Percentiles rank a stretch among this genome's conserved stretches.
Conservation (phyloP, 257 asterid species). For the Solanum ossicruentum region DNA sequence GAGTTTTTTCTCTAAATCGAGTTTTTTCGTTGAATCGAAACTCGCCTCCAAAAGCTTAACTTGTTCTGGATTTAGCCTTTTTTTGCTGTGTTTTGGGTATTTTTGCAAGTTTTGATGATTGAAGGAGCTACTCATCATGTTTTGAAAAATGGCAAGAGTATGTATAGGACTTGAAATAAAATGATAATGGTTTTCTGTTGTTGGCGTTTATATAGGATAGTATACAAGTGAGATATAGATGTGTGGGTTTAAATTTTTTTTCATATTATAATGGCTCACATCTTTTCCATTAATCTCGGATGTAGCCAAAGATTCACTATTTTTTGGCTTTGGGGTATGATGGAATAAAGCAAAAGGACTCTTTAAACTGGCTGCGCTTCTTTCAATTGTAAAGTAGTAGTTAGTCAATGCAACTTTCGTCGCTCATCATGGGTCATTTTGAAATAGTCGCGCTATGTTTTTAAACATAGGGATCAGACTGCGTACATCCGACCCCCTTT, state of each 20-base stretch:
- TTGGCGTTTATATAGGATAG: neutral
- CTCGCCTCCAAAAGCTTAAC: conserved; percentile 57
- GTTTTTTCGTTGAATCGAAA: conserved; percentile 60
- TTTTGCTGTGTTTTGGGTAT: conserved; percentile 21
- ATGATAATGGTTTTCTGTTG: neutral
- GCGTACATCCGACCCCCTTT: too few species aligned
- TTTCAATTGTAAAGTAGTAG: too few species aligned
- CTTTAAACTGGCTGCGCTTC: too few species aligned
- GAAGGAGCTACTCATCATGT: conserved; percentile 13
- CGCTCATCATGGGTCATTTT: too few species aligned
- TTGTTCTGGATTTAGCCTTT: conserved; percentile 59
- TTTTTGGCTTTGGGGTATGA: too few species aligned
- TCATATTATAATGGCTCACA: neutral
- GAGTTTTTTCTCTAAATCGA: conserved; percentile 62
- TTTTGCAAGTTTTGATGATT: conserved; percentile 16
- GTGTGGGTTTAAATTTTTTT: neutral
- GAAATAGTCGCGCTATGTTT: too few species aligned
- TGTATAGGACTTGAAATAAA: neutral
- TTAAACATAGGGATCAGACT: too few species aligned
- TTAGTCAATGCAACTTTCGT: too few species aligned
- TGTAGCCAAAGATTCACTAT: too few species aligned
- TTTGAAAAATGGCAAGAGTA: neutral
- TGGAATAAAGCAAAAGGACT: too few species aligned
- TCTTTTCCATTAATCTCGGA: too few species aligned
- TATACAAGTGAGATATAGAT: neutral